A percentile compares a stretch with the other conserved stretches of the same genome.
Conservation (phyloP, 495 filamentous ascomycete species). For the Penicillium fimorum region DNA sequence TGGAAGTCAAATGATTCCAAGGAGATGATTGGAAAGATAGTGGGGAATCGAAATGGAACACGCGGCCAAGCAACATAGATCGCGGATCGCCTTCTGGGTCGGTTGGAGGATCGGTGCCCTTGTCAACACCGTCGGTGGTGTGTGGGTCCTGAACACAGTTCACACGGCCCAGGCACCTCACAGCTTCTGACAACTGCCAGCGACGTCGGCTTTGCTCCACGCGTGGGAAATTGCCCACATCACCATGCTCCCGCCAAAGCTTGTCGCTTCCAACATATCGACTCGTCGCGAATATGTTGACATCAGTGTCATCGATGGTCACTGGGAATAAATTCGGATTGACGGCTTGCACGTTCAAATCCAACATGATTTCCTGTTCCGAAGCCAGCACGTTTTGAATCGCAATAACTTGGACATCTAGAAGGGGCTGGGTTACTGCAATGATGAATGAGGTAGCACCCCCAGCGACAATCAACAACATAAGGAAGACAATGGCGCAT, state of each 20-base stretch:
- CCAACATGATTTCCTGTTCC: conserved; percentile 93
- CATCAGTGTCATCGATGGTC: conserved; percentile 75
- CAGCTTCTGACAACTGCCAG: conserved; percentile 32
- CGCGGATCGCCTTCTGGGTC: conserved; percentile 65
- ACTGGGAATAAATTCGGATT: conserved; percentile 92
- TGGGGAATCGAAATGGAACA: conserved; percentile 81
- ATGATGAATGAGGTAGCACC: conserved; percentile 84
- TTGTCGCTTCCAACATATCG: conserved; percentile 76
- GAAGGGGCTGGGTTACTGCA: conserved; percentile 83
- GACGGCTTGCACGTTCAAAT: conserved; percentile 79
- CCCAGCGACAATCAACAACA: conserved; percentile 73
- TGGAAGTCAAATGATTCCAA: conserved; percentile 61
- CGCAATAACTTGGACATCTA: conserved; percentile 69
- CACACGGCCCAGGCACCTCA: conserved; percentile 26
- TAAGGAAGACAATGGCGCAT: conserved; percentile 70
- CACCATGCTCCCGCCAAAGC: conserved; percentile 63
- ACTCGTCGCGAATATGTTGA: conserved; percentile 92
- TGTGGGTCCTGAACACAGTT: conserved; percentile 22
- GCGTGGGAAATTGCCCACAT: conserved; percentile 33
- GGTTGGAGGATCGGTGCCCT: conserved; percentile 69
- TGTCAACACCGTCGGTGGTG: conserved; percentile 51
- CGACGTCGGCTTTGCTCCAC: conserved; percentile 38
- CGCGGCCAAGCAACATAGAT: conserved; percentile 86
- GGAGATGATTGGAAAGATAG: conserved; percentile 87
- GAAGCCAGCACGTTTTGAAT: conserved; percentile 89